Conservation (phyloP, 2,329 filamentous ascomycete genomes). For the Fusarium verrucosum region DNA sequence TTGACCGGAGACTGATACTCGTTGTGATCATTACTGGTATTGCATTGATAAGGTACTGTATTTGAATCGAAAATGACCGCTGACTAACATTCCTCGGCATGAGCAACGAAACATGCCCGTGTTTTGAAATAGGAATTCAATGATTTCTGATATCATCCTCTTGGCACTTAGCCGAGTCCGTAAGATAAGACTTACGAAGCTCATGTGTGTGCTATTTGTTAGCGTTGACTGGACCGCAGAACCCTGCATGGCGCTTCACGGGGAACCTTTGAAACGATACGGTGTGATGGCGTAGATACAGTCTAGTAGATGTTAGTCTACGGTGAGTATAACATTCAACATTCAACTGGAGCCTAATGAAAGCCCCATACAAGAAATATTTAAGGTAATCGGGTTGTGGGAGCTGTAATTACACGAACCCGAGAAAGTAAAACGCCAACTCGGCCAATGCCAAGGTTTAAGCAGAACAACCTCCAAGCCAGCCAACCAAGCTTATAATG, state of each 20-base stretch:
- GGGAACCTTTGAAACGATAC: not conserved
- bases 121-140: not conserved
- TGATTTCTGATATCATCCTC: constrained; percentile 10
- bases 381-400: constrained; percentile 17
- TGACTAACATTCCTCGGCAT: not conserved
- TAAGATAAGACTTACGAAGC: not conserved
- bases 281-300: constrained; percentile 9
- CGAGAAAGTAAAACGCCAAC: not conserved
- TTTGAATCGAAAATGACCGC: no score
- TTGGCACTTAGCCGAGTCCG: constrained; percentile 5
- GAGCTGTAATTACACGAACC: not conserved
- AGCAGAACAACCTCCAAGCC: not conserved
- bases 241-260: constrained; percentile 8
- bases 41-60: no score
- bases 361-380: not conserved
- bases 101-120: not conserved
- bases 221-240: constrained; percentile 15
- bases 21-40: not conserved
- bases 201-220: constrained; percentile 25
- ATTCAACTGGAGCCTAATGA: not conserved
- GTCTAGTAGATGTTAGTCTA: not conserved
- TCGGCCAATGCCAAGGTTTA: constrained; percentile 10
- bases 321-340: not conserved
- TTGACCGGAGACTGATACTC: not conserved
- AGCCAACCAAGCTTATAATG: constrained; percentile 15